Percentiles rank a stretch among this genome's conserved stretches.
Evolutionary conservation across 75 land plant species (phyloP).

Genomic region (Chamaecyparis obtusa): DNA sequence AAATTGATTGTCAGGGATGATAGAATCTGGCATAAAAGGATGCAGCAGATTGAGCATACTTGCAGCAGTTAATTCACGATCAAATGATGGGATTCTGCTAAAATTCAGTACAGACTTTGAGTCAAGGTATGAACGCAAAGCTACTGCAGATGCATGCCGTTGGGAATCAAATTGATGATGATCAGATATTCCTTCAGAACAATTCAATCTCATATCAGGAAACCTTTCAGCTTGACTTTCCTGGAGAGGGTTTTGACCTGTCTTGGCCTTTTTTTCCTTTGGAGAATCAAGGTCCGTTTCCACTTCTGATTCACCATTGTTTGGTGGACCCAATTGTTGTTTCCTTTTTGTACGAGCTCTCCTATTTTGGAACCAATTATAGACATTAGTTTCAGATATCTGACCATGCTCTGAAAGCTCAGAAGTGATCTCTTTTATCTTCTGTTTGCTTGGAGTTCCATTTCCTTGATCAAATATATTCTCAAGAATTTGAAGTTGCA

Average conservation of each 20-base stretch:
- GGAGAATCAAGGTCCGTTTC: slow-evolving; percentile 53
- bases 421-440: slow-evolving; percentile 73
- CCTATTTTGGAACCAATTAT: slow-evolving; percentile 97
- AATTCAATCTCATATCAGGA: slow-evolving; percentile 10
- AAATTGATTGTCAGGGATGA: slow-evolving; percentile 15
- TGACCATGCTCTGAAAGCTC: slow-evolving; percentile 71
- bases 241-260: slow-evolving; percentile 17
- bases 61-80: slow-evolving; percentile 19
- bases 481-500: slow-evolving; percentile 88
- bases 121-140: slow-evolving; percentile 9
- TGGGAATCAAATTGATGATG: slow-evolving; percentile 9
- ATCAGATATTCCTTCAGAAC: slow-evolving; percentile 6
- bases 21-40: slow-evolving; percentile 16
- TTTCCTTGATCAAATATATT: slow-evolving; percentile 64
- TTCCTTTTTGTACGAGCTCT: slow-evolving; percentile 89
- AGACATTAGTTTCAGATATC: slow-evolving; percentile 91
- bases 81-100: slow-evolving; percentile 23
- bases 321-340: slow-evolving; percentile 37
- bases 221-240: slow-evolving; percentile 5
- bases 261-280: slow-evolving; percentile 41
- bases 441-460: slow-evolving; percentile 91
- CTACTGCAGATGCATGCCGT: neutral
- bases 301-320: slow-evolving; percentile 48
- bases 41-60: slow-evolving; percentile 24
- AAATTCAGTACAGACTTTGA: slow-evolving; percentile 22